Evolutionary conservation across 2,329 filamentous ascomycete genomes (phyloP).

Genomic region (Nectriaceae sp.): DNA sequence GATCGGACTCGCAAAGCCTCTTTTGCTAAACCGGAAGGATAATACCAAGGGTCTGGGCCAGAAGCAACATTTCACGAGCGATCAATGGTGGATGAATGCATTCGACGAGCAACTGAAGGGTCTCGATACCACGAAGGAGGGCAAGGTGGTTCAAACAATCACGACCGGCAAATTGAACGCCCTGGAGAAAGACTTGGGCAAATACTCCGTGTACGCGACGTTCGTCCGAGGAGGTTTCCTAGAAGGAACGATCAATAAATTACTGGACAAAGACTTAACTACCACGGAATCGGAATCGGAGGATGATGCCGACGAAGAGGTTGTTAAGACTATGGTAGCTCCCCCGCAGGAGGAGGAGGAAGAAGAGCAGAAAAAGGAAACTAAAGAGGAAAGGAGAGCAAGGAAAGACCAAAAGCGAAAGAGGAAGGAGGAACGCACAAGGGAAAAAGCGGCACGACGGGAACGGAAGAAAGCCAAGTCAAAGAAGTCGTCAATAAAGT

Average conservation of each 20-base stretch:
- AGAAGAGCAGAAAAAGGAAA: constrained; percentile 34
- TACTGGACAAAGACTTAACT: constrained; percentile 27
- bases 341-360: constrained; percentile 23
- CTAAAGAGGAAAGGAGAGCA: constrained; percentile 45
- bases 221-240: constrained; percentile 84
- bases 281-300: constrained; percentile 29
- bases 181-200: constrained; percentile 54
- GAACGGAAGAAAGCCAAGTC: constrained; percentile 25
- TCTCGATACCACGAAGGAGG: constrained; percentile 64
- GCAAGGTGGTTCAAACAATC: constrained; percentile 58
- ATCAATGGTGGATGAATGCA: constrained; percentile 97
- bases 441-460: constrained; percentile 23
- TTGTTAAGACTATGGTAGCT: constrained; percentile 10
- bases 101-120: constrained; percentile 89
- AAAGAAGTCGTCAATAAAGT: constrained; percentile 29
- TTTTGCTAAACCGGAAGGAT: constrained; percentile 80
- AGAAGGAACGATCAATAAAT: constrained; percentile 63
- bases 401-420: constrained; percentile 36
- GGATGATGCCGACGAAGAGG: constrained; percentile 34
- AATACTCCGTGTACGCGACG: constrained; percentile 73
- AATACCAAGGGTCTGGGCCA: constrained; percentile 81
- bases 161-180: constrained; percentile 56
- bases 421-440: constrained; percentile 29
- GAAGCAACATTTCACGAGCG: constrained; percentile 66
- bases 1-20: constrained; percentile 78